Percentiles rank a stretch among this genome's conserved stretches.
Evolutionary conservation across 2,329 filamentous ascomycete species (phyloP).

Genomic region (Epichloe amarillans): DNA sequence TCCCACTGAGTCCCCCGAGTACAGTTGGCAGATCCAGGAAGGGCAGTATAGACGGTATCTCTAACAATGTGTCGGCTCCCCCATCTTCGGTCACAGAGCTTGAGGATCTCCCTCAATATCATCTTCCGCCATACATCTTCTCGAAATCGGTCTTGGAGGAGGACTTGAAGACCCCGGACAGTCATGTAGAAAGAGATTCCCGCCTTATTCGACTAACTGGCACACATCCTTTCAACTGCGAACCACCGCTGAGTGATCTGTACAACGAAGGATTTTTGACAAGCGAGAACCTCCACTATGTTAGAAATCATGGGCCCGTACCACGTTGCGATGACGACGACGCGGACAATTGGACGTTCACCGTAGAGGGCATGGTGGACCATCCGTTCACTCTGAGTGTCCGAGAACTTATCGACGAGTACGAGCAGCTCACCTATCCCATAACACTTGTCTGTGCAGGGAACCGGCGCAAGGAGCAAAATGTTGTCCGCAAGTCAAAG

Average conservation of each 20-base stretch:
- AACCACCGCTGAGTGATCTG: slow-evolving; percentile 65
- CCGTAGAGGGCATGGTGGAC: slow-evolving; percentile 72
- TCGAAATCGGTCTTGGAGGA: slow-evolving; percentile 53
- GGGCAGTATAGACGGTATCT: slow-evolving; percentile 17
- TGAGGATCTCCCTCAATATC: slow-evolving; percentile 26
- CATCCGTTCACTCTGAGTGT: slow-evolving; percentile 61
- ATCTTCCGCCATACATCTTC: slow-evolving; percentile 54
- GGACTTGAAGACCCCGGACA: slow-evolving; percentile 73
- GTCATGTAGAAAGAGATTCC: slow-evolving; percentile 65
- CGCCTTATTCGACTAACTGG: slow-evolving; percentile 78
- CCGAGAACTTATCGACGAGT: slow-evolving; percentile 57
- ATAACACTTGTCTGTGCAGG: slow-evolving; percentile 86
- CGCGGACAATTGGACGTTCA: slow-evolving; percentile 68
- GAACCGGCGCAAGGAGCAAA: slow-evolving; percentile 87
- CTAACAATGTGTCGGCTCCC: neutral
- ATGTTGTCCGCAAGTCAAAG: slow-evolving; percentile 78
- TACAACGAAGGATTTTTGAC: slow-evolving; percentile 77
- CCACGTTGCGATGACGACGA: slow-evolving; percentile 61
- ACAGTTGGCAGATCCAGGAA: slow-evolving; percentile 25
- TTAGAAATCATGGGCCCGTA: slow-evolving; percentile 78
- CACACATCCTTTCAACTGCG: slow-evolving; percentile 81
- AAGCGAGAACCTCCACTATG: slow-evolving; percentile 78
- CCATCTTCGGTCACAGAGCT: neutral
- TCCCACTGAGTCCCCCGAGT: slow-evolving; percentile 28
- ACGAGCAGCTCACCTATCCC: slow-evolving; percentile 72